Conservation (phyloP, 2,329 filamentous ascomycete genomes). For the Penicillium vulpinum region DNA sequence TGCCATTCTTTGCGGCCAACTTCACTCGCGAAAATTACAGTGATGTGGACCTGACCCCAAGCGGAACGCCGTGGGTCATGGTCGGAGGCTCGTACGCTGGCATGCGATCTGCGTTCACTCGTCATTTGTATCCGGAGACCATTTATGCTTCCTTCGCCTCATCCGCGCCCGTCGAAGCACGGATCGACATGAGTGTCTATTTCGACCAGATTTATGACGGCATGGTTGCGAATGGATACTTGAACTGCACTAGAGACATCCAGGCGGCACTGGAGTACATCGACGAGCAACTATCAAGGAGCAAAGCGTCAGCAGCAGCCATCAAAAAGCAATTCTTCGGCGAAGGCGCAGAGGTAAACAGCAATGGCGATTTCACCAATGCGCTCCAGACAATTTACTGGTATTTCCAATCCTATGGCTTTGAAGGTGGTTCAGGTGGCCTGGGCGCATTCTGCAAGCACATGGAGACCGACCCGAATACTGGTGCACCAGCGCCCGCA, state of each 20-base stretch:
- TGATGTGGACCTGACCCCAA: conserved; percentile 41
- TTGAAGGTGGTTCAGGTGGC: conserved; percentile 37
- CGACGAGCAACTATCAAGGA: conserved; percentile 46
- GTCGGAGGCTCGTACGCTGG: conserved; percentile 50
- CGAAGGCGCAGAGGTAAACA: conserved; percentile 47
- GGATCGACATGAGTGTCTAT: conserved; percentile 53
- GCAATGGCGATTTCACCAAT: conserved; percentile 50
- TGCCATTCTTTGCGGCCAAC: conserved; percentile 46
- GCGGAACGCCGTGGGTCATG: conserved; percentile 48
- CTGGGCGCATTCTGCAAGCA: conserved; percentile 49
- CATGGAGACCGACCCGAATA: conserved; percentile 46
- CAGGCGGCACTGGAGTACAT: conserved; percentile 52
- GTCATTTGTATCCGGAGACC: conserved; percentile 45
- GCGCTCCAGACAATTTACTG: conserved; percentile 43
- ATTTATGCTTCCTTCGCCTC: conserved; percentile 45
- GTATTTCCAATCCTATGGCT: conserved; percentile 49
- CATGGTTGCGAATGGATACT: conserved; percentile 51
- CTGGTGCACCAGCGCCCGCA: conserved; percentile 37
- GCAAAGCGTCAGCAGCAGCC: conserved; percentile 31
- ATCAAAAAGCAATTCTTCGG: conserved; percentile 54
- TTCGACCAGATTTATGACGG: conserved; percentile 53
- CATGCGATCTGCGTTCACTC: conserved; percentile 45
- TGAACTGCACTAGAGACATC: conserved; percentile 53
- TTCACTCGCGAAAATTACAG: conserved; percentile 37
- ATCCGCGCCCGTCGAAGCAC: conserved; percentile 49